Evolutionary conservation across 2,329 filamentous ascomycete genomes (phyloP), one percentile per base, ranked within the genome.

Genomic region (Xylariaceae sp.): DNA sequence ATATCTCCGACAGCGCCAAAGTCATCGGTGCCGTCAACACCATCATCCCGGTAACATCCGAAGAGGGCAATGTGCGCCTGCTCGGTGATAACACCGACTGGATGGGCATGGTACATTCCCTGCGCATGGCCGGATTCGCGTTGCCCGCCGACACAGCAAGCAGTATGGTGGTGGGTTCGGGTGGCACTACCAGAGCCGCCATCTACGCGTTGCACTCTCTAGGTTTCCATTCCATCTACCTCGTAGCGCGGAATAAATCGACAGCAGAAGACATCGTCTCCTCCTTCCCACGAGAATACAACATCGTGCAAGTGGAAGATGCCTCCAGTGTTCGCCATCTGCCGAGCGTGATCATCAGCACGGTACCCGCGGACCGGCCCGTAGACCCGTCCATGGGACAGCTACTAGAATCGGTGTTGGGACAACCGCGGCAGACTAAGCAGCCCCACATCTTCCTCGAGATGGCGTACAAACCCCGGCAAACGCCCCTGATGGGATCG

Each of bases 71-170:
- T 51, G 71, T 72, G 46, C 80, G 76, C 3, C 81, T 97, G 2
- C 70, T 88, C 15, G 94, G 94, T 41, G 88, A 92, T 68, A 99
- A 99, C 72, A 99, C 94, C 12, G 94, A 99, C 74, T 99, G 91
- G 87, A 81, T 84, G 65, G 94, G 94, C 58, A 99, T 99, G 84
- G 84, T 88, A 2, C 83, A 87, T 62, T 86, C 89, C 3, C 80
- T 99, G 18, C 83, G 80, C 53, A 81, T 82, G 40, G 85, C 83
- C 1, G 89, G 89, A 7, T 76, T 88, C 37, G 73, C 74, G 57
- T 70, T 58, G 69, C 66, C 64, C 62, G 12, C 45, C 12, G 65
- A 61, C 64, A 68, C 66, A 50, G 54, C 40, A 52, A 53, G 64
- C 61, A 26, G 83, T 22, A 81, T 96, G 61, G 89, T 97, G 13